Base-by-base conservation (phyloP, 805 yeast species). In the Tetrapisispora phaffii region DNA sequence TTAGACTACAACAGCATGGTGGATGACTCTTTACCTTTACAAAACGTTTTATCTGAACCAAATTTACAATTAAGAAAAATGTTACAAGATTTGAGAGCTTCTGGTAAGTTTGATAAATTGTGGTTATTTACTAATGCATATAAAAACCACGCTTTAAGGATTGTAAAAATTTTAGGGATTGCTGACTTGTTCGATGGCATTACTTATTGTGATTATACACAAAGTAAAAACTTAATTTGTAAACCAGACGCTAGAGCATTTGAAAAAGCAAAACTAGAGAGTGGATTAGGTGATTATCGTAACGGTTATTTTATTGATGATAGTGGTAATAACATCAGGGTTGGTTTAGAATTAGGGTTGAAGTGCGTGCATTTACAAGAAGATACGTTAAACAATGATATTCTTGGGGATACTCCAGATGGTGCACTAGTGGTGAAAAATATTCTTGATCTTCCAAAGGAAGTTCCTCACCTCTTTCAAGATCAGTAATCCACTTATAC, bases 51-150 rank as follows among this genome's bases (percentile, higher is more conserved):
- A 45, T 26, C 41, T 4, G 63, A 67, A 43, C 90, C 86, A 38
- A 77, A 81, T 53, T 63, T 61, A 6, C 58, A 66, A 35, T 65
- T 81, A 46, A 69, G 87, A 47, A 60, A 71, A 19, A 61, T 76
- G 71, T 63, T 83, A 38, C 42, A 72, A 8, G 51, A 63, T 3
- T 50, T 83, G 40, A 63, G 53, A 47, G 23, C 47, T 15, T 53
- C 62, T 12, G 67, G 74, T 2, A 75, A 80, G 49, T 77, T 81
- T 47, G 80, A 79, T 53, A 72, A 80, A 56, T 68, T 89, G 50
- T 89, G 97, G 97, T 72, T 90, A 36, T 82, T 86, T 57, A 89
- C 97, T 5, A 89, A 89, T 61, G 97, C 97, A 1, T 89, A 88
- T 67, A 80, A 80, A 58, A 86, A 78, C 57, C 97, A 89, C 63